Base-by-base conservation (phyloP, 352 stramenopile species). In the Phytophthora rubi region DNA sequence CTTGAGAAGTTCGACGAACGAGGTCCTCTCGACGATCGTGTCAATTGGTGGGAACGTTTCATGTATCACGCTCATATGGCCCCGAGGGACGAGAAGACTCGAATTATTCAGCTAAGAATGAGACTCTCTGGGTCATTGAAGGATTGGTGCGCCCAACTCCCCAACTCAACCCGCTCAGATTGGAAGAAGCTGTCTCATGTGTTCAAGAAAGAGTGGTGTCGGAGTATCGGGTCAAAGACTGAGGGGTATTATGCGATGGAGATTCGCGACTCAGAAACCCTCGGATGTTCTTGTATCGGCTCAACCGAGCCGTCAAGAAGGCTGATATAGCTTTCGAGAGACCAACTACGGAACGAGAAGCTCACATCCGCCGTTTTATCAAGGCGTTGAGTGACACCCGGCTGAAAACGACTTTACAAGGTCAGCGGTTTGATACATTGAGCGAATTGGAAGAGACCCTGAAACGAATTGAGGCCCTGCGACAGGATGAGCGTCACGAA, bases 1-100 rank as follows among this genome's bases (percentile, higher is more conserved):
- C 23, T 26, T 26, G 33, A 59, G 10, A 49, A 48, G 26, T 59
- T 59, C 3, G 18, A 48, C 15, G 53, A 60, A 6, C 21, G 18
- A 6, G 32, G n/a, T 3, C 6, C 32, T 0, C 30, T 59, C 2
- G 53, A 49, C 0, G 53, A 59, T 7, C 53, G 53, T 7, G 53
- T 48, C 5, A 49, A 60, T 12, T 51, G 53, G 53, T 60, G 53
- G 35, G 35, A 60, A 23, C 35, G 53, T 7, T 60, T 60, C 53
- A 60, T 60, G 53, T 35, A 60, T 21, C 51, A 51, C 3, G 53
- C 35, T 10, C 51, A 35, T 1, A 60, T 60, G 35, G 35, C 53
- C 4, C 35, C 53, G 8, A 39, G 35, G 35, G 53, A 60, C 21
- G 21, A 60, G 10, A 48, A 49, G 21, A 60, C 53, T 12, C 32